These are phyloP conservation scores for Leishmania gerbilli DNA, from an alignment of 208 protist genomes.

Conservation along the genomic window DNA sequence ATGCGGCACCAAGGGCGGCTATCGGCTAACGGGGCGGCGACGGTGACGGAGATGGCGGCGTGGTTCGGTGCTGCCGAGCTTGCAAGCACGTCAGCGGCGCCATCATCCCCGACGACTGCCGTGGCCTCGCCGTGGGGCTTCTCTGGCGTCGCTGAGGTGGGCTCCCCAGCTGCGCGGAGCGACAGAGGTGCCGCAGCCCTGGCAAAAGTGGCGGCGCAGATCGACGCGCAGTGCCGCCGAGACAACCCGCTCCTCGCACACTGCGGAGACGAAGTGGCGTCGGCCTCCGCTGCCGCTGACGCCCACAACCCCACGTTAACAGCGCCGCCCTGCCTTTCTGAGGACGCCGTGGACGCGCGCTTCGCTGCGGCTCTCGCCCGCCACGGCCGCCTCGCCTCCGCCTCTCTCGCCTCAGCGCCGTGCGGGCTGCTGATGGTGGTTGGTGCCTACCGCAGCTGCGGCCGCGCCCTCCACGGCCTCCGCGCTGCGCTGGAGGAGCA, in stretches of 20 bases:
- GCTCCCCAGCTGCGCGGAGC: neutral
- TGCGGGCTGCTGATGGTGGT: constrained; percentile 65
- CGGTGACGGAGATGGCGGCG: constrained; percentile 8
- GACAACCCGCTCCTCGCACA: neutral
- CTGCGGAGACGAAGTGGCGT: neutral
- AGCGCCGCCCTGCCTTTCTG: neutral
- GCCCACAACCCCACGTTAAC: neutral
- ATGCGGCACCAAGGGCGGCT: neutral
- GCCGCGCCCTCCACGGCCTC: constrained; percentile 40
- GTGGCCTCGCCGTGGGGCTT: constrained; percentile 5
- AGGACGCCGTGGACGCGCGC: constrained; percentile 7
- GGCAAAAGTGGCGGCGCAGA: neutral
- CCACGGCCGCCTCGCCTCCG: constrained; percentile 15
- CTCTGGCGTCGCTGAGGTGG: neutral
- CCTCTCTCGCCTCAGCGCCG: constrained; percentile 25
- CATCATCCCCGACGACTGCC: neutral
- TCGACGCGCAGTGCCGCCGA: constrained; percentile 14
- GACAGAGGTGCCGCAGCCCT: constrained; percentile 1
- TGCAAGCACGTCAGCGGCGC: neutral
- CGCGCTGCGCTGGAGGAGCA: constrained; percentile 59
- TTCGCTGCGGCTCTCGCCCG: constrained; percentile 11
- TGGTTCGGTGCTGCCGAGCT: constrained; percentile 18
- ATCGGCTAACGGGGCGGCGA: neutral
- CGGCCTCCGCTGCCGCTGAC: neutral
- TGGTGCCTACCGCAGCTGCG: constrained; percentile 55